Evolutionary conservation across 331 rosid species (phyloP), one percentile per base, ranked within the genome.

Genomic region (Telfairia occidentalis): DNA sequence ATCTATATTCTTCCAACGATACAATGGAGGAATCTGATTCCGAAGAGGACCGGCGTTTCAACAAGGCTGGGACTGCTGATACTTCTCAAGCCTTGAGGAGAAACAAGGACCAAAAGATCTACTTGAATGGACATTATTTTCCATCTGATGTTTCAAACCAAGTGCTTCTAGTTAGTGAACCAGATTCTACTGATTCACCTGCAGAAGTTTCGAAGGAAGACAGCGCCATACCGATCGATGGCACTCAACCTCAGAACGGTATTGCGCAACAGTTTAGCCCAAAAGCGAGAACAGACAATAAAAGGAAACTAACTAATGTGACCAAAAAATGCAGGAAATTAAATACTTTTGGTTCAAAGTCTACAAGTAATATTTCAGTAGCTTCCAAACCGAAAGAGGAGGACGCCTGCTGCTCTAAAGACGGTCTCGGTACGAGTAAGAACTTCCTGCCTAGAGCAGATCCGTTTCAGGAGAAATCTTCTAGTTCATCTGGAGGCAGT

Each of bases 11-110:
- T 72, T 79, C 85, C 6, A 87, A 78, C 71, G 89, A 81, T 72
- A 49, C 81, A 30, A 58, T 73, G 71, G 86, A 82, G 28, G 82
- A 82, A 46, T 85, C 89, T 30, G 82, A 71, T 71, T 81, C 90
- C 54, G 71, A 54, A 74, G 75, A 76, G 71, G 83, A 78, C 61
- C 59, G 50, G 61, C 38, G 77, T 86, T 78, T 53, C 37, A 79
- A 84, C 76, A 84, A 79, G 74, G 77, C 77, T 29, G 81, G 74
- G 75, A 73, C 46, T 42, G 72, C 46, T 32, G 40, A 43, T 16
- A 53, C 74, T 66, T 46, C 79, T 55, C 80, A 75, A 76, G 77
- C 80, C 40, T 46, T 21, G 46, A 76, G 61, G 70, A 42, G 45
- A 34, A 73, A 32, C 55, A 76, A 71, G 63, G 83, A 75, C 72